Conservation (phyloP, 805 yeast genomes). For the Wickerhamomyces hampshirensis region DNA sequence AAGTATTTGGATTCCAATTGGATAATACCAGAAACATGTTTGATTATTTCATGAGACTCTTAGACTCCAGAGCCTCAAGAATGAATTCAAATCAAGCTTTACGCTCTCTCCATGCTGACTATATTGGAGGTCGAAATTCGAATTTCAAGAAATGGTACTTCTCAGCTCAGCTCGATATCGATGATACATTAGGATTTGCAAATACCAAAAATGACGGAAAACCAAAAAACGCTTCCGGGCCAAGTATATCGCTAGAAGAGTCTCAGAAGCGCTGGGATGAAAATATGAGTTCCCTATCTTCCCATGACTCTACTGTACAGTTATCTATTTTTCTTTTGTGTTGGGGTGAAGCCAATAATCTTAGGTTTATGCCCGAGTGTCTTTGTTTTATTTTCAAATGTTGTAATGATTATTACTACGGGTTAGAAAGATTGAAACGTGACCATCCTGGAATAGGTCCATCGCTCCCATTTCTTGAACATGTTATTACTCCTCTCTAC, state of each 20-base stretch:
- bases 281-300: conserved; percentile 44
- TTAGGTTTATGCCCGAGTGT: conserved; percentile 88
- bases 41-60: conserved; percentile 54
- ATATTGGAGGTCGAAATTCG: conserved; percentile 65
- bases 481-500: conserved; percentile 71
- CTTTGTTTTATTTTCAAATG: conserved; percentile 80
- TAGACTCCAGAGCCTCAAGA: conserved; percentile 68
- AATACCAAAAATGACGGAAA: conserved; percentile 25
- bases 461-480: conserved; percentile 46
- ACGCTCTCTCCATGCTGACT: conserved; percentile 62
- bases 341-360: conserved; percentile 90
- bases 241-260: conserved; percentile 30
- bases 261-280: conserved; percentile 47
- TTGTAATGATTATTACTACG: conserved; percentile 61
- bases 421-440: conserved; percentile 34
- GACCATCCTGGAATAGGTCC: conserved; percentile 29
- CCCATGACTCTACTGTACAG: conserved; percentile 56
- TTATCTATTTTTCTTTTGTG: conserved; percentile 64
- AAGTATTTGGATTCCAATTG: conserved; percentile 62
- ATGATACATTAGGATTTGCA: conserved; percentile 40
- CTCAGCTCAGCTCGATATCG: conserved; percentile 64
- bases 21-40: conserved; percentile 65
- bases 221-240: conserved; percentile 13
- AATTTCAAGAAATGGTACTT: conserved; percentile 76
- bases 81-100: conserved; percentile 54